phyloP scores from a whole-genome alignment of 176 grass and related monocot genomes.

The Raddia guianensis region DNA sequence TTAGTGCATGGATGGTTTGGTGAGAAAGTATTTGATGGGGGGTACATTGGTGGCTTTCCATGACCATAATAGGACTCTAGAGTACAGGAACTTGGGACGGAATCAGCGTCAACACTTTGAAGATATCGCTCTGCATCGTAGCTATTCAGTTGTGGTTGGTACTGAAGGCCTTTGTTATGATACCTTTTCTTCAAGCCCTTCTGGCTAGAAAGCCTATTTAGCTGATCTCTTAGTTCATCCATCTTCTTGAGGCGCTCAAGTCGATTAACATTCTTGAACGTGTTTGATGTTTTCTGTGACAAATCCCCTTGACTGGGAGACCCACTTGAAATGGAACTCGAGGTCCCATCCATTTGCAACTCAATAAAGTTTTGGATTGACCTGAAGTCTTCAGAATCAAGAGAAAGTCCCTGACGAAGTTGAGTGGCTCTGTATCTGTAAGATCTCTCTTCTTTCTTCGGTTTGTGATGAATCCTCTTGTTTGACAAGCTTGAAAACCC shows the following conservation, averaged over 20 bases:
- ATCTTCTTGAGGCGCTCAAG: slow-evolving; percentile 70
- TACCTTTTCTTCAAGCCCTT: slow-evolving; percentile 40
- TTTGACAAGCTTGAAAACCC: slow-evolving; percentile 48
- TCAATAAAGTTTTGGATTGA: slow-evolving; percentile 60
- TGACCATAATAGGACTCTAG: slow-evolving; percentile 48
- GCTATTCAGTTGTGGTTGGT: slow-evolving; percentile 42
- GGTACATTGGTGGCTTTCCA: slow-evolving; percentile 47
- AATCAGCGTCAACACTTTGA: slow-evolving; percentile 52
- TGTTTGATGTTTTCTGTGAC: slow-evolving; percentile 26
- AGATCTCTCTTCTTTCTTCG: slow-evolving; percentile 41
- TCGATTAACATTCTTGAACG: slow-evolving; percentile 50
- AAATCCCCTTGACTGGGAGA: slow-evolving; percentile 43
- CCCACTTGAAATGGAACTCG: slow-evolving; percentile 48
- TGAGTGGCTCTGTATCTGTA: slow-evolving; percentile 37
- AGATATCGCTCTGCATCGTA: slow-evolving; percentile 45
- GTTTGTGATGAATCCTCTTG: slow-evolving; percentile 39
- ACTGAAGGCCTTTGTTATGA: slow-evolving; percentile 39
- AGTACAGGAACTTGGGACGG: slow-evolving; percentile 44
- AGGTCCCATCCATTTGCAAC: slow-evolving; percentile 46
- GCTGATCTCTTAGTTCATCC: slow-evolving; percentile 66
- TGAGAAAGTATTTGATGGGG: slow-evolving; percentile 35
- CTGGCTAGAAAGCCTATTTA: slow-evolving; percentile 58
- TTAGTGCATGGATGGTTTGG: slow-evolving; percentile 48
- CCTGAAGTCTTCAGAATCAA: slow-evolving; percentile 69
- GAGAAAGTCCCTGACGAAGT: slow-evolving; percentile 44